Base-by-base conservation (phyloP, 1,139 yeast species). In the Blastobotrys arbuscula region DNA sequence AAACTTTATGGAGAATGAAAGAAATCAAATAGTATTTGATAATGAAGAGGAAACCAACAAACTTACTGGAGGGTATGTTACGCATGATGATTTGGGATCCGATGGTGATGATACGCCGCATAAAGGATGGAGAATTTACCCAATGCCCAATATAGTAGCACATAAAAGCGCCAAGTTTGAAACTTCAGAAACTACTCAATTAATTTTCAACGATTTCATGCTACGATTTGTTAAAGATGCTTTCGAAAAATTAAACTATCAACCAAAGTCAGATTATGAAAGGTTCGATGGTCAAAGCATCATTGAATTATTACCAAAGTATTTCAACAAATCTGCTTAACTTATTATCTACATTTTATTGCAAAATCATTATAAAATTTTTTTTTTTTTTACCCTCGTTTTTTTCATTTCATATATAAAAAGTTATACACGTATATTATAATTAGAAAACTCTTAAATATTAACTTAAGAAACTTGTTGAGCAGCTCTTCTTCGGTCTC, bases 21-120 rank as follows among this genome's bases (percentile, higher is more conserved):
- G 10, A 24, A 24, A 24, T 24, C 28, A 24, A 24, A 24, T 24
- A 7, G 20, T 16, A 21, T 21, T 16, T 19, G 20, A 13, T 18
- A n/a, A 38, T 3, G 18, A 24, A 38, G 15, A 19, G 7, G 40
- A 34, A 12, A 30, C 19, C 18, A 19, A 15, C 10, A 37, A 47
- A 30, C 35, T 30, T 13, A n/a, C 23, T 5, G 26, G 16, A 3
- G 97, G 98, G 0, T 85, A 85, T 59, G 82, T 81, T 0, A 89
- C 98, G 0, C 62, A 69, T 45, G 98, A 92, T 63, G 97, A 89
- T 60, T 75, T 77, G 58, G 97, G 97, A 0, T 65, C 71, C 53
- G 80, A 79, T 54, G 98, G 98, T 15, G 98, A 92, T 62, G 97
- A 92, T 61, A 88, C 96, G 0, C 70, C 76, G 1, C 98, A 92